Percentiles rank a stretch among this genome's conserved stretches.
phyloP scores from a whole-genome alignment of 768 basidiomycete genomes.

The Mycena galopus region DNA sequence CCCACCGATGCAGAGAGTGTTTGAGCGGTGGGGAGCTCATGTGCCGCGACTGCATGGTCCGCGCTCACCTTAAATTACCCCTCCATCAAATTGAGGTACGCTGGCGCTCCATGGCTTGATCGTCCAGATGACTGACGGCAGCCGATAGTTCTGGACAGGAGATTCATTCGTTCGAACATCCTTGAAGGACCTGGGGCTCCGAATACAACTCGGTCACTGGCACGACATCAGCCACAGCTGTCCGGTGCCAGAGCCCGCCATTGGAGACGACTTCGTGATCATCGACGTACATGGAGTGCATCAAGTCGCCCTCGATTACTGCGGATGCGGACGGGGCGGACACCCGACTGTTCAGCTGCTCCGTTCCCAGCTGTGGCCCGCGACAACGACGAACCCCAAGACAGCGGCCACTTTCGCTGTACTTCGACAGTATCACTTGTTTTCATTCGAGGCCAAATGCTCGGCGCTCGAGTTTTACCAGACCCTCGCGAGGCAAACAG shows the following conservation, averaged over 20 bases:
- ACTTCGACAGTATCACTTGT: neutral
- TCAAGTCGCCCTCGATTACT: neutral
- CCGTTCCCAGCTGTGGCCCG: neutral
- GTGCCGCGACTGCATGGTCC: neutral
- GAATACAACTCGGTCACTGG: constrained; percentile 46
- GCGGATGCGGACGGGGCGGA: neutral
- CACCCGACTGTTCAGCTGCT: neutral
- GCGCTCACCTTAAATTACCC: neutral
- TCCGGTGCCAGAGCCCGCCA: neutral
- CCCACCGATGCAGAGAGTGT: neutral
- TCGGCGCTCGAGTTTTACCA: neutral
- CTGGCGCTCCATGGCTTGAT: too few relatives aligned
- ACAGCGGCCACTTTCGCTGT: neutral
- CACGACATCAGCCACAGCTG: neutral
- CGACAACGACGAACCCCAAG: neutral
- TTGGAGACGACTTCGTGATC: neutral
- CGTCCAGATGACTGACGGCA: neutral
- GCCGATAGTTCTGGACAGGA: constrained; percentile 27
- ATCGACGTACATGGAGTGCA: neutral
- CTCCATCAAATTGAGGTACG: constrained; percentile 19
- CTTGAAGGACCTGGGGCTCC: constrained; percentile 42
- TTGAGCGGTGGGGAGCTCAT: neutral
- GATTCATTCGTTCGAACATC: constrained; percentile 27
- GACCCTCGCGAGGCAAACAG: neutral
- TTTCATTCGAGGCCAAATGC: neutral